Conservation (phyloP, 257 asterid genomes). For the Jacaranda mimosifolia region DNA sequence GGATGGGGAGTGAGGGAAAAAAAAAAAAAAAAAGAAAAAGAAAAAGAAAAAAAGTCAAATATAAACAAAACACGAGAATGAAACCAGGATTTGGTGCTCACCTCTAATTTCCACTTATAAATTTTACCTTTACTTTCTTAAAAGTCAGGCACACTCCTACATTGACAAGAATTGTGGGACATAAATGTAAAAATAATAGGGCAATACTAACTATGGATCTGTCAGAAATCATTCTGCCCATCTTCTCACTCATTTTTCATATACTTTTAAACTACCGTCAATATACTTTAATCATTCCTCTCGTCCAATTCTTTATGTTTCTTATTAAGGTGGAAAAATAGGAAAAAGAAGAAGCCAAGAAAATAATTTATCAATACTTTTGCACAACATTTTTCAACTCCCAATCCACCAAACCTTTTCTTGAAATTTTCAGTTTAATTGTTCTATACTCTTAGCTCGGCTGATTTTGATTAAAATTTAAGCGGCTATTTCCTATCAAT, state of each 20-base stretch:
- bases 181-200: conserved; percentile 6
- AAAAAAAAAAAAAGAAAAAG: too few species aligned
- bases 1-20: too few species aligned
- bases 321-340: not conserved
- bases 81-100: too few species aligned
- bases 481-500: conserved; percentile 1
- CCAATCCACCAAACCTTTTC: conserved; percentile 21
- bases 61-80: too few species aligned
- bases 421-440: conserved; percentile 1
- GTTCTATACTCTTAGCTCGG: conserved; percentile 1
- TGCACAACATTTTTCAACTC: conserved; percentile 4
- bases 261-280: conserved; percentile 30
- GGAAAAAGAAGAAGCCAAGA: not conserved
- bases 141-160: not conserved
- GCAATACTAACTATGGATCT: not conserved
- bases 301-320: conserved; percentile 21
- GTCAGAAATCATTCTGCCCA: conserved; percentile 22
- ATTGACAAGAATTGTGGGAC: not conserved
- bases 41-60: too few species aligned
- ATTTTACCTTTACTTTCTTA: too few species aligned
- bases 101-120: too few species aligned
- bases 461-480: conserved; percentile 6
- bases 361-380: conserved; percentile 9
- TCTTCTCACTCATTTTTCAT: conserved; percentile 14
- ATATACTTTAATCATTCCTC: conserved; percentile 43